Evolutionary conservation across 2,329 filamentous ascomycete species (phyloP).

Genomic region (Aspergillaceae sp.): DNA sequence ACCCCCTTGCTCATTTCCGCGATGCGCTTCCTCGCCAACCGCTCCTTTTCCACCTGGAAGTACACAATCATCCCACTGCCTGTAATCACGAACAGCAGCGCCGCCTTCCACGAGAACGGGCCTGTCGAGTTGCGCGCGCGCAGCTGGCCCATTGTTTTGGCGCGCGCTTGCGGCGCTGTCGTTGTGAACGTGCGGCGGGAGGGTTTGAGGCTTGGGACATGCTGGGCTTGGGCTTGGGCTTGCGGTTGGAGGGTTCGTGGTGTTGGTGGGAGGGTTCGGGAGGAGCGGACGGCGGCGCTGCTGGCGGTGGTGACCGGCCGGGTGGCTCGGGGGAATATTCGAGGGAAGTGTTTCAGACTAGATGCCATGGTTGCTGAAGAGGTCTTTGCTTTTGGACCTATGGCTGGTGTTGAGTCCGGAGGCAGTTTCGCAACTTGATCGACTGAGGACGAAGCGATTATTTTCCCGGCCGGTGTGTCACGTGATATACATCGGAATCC

Average conservation of each 20-base stretch:
- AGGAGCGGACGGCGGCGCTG: conserved; percentile 5
- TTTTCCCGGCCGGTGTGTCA: conserved; percentile 1
- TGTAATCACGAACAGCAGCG: conserved; percentile 71
- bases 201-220: neutral
- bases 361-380: conserved; percentile 17
- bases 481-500: conserved; percentile 1
- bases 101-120: conserved; percentile 90
- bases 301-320: conserved; percentile 2
- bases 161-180: conserved; percentile 13
- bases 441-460: too few relatives aligned
- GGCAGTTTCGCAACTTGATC: conserved; percentile 11
- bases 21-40: conserved; percentile 79
- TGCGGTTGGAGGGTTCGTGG: neutral
- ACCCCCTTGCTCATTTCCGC: conserved; percentile 90
- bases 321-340: conserved; percentile 8
- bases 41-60: conserved; percentile 85
- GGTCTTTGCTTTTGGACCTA: neutral
- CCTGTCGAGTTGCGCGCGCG: conserved; percentile 32
- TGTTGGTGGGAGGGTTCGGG: conserved; percentile 1
- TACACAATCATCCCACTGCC: conserved; percentile 75
- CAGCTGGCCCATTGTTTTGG: conserved; percentile 34
- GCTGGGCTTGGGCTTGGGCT: neutral
- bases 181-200: conserved; percentile 20
- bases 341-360: conserved; percentile 14
- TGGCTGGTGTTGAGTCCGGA: conserved; percentile 9